These are phyloP conservation scores for Ogataea paraovalis DNA, from an alignment of 805 yeast species.

Conservation along the genomic window DNA sequence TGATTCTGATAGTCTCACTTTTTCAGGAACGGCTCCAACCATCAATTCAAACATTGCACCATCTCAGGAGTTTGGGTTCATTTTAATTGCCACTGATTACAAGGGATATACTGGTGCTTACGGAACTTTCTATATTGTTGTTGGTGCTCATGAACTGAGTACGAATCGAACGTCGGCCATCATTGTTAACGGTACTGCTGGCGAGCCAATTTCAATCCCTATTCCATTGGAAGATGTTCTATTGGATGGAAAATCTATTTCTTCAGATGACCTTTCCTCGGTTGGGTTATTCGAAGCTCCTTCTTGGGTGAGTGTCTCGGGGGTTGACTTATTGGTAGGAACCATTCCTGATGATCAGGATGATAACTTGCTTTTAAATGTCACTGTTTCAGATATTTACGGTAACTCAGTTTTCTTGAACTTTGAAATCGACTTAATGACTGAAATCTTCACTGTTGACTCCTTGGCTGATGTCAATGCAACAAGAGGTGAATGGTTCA, in stretches of 20 bases:
- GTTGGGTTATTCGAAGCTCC: slow-evolving; percentile 54
- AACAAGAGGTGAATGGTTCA: slow-evolving; percentile 58
- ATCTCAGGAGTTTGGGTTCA: slow-evolving; percentile 62
- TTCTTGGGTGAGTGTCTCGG: slow-evolving; percentile 47
- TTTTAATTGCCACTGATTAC: slow-evolving; percentile 76
- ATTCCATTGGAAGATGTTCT: slow-evolving; percentile 63
- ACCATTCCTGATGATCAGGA: slow-evolving; percentile 47
- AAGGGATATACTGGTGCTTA: slow-evolving; percentile 68
- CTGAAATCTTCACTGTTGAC: slow-evolving; percentile 52
- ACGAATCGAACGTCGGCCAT: slow-evolving; percentile 57
- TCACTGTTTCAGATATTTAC: slow-evolving; percentile 54
- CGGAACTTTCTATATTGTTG: slow-evolving; percentile 64
- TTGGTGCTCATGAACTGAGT: slow-evolving; percentile 85
- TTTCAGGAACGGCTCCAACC: slow-evolving; percentile 84
- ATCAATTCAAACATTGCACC: slow-evolving; percentile 89
- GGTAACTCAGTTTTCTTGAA: slow-evolving; percentile 58
- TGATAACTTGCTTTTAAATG: slow-evolving; percentile 40
- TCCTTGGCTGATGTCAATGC: slow-evolving; percentile 60
- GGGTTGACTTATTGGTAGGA: slow-evolving; percentile 45
- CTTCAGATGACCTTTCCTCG: slow-evolving; percentile 48
- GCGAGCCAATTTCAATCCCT: slow-evolving; percentile 46
- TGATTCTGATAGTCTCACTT: slow-evolving; percentile 56
- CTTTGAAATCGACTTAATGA: slow-evolving; percentile 50
- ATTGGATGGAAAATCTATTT: slow-evolving; percentile 56
- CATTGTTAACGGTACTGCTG: slow-evolving; percentile 64